Evolutionary conservation across 176 grass and related monocot species (phyloP).

Genomic region (Musa troglodytarum): DNA sequence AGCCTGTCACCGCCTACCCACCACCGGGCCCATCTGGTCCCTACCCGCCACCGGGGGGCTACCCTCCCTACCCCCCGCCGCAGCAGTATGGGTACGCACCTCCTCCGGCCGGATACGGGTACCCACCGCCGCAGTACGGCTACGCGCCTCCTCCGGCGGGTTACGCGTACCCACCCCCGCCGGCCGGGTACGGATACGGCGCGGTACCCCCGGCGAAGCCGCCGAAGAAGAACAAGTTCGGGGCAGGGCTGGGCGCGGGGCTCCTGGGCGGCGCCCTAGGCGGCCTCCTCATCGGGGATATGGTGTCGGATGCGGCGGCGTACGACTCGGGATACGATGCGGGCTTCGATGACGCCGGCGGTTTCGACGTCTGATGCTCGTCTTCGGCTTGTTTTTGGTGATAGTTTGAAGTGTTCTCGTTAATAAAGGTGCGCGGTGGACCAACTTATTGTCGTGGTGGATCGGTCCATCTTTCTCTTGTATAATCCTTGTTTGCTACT

Average conservation of each 20-base stretch:
- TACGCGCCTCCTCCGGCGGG: background rate
- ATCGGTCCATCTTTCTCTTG: no score
- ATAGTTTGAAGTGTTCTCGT: no score
- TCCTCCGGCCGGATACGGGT: constrained; percentile 10
- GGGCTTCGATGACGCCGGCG: constrained; percentile 27
- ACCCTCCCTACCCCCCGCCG: constrained; percentile 24
- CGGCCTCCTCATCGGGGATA: constrained; percentile 15
- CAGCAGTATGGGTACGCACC: constrained; percentile 1
- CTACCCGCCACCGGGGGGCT: constrained; percentile 21
- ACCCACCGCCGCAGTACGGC: constrained; percentile 1
- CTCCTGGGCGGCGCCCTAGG: constrained; percentile 6
- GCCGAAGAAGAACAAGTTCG: constrained; percentile 12
- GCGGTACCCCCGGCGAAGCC: background rate
- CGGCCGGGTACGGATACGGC: constrained; percentile 5
- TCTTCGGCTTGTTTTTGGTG: background rate
- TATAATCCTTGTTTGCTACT: no score
- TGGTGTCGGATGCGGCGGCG: background rate
- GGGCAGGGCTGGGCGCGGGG: background rate
- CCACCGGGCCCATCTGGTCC: background rate
- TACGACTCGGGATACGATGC: constrained; percentile 36
- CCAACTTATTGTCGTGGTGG: no score
- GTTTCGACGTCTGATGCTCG: background rate
- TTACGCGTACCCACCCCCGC: constrained; percentile 21
- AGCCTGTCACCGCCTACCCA: background rate
- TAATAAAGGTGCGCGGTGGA: no score